Evolutionary conservation across 768 basidiomycete genomes (phyloP).

Genomic region (Trametes meyenii): DNA sequence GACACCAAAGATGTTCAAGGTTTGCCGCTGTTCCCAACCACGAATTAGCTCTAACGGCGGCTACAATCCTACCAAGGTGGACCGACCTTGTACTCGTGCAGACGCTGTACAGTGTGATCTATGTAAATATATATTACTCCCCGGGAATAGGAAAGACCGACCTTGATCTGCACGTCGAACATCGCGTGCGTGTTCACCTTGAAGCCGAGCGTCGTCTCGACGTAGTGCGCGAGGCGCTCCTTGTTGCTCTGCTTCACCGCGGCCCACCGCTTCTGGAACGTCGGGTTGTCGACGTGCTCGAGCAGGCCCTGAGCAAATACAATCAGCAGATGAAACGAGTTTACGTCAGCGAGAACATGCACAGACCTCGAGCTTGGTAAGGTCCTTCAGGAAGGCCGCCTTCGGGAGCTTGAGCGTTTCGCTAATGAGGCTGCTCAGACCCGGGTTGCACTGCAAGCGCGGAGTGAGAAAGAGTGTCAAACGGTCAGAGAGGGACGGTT

Average conservation of each 20-base stretch:
- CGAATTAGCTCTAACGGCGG: neutral
- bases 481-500: neutral
- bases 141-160: conserved; percentile 28
- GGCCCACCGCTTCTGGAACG: conserved; percentile 81
- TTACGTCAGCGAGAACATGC: neutral
- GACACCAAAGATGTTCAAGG: conserved; percentile 89
- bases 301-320: conserved; percentile 51
- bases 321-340: neutral
- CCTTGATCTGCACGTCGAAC: conserved; percentile 93
- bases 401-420: conserved; percentile 76
- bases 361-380: conserved; percentile 62
- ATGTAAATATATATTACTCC: neutral
- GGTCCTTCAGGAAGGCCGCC: conserved; percentile 83
- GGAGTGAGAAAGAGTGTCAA: neutral
- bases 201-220: conserved; percentile 71
- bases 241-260: conserved; percentile 91
- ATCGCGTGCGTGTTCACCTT: conserved; percentile 74
- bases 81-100: conserved; percentile 89
- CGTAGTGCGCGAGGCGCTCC: conserved; percentile 77
- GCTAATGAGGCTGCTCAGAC: conserved; percentile 83
- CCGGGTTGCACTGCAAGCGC: conserved; percentile 73
- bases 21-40: conserved; percentile 67
- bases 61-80: neutral
- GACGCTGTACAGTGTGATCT: conserved; percentile 52
- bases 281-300: conserved; percentile 67